Base-by-base conservation (phyloP, 495 filamentous ascomycete species). In the Penicillium bialowiezense region DNA sequence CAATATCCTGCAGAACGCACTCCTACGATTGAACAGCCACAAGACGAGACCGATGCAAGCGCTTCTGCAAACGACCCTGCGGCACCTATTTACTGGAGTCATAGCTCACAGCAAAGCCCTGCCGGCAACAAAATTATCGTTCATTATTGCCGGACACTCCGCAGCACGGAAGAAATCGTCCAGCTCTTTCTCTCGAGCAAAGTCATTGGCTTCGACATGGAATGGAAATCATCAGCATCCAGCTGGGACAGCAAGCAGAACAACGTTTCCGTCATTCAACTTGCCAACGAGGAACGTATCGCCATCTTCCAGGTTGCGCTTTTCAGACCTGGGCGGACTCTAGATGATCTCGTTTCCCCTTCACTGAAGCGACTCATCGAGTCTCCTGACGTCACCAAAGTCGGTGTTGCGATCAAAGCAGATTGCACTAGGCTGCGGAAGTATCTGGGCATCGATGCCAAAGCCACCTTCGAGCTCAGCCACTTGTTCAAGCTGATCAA, bases 191-290 rank as follows among this genome's bases (percentile, higher is more conserved):
- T 84, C 32, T 48, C 81, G 10, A 81, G 91, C 55, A 73, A 80
- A 44, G 63, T 95, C 8, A 62, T 96, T 31, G 88, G 89, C 7
- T 89, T 96, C 52, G 91, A 96, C 60, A 75, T 96, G 56, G 91
- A 96, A 69, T 96, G 91, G 91, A 69, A 75, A 51, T 51, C 77
- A 15, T 65, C 78, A n/a, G 68, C 78, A 14, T 65, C 51, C 12
- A 62, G 55, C 40, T 54, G 50, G 44, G 60, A 74, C 36, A 74
- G 76, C 8, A 65, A 80, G 32, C 82, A 80, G 49, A 70, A 72
- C 33, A 89, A 92, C 50, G 77, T 92, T 3, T 87, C 85, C 0
- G 61, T 95, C 18, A 83, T 95, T 32, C 91, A 96, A 64, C 49
- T 96, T 15, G 90, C 90, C 7, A 89, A 83, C 49, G 76, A 85